Base-by-base conservation (phyloP, 179 eudicot genomes). In the Amaranthus tricolor region DNA sequence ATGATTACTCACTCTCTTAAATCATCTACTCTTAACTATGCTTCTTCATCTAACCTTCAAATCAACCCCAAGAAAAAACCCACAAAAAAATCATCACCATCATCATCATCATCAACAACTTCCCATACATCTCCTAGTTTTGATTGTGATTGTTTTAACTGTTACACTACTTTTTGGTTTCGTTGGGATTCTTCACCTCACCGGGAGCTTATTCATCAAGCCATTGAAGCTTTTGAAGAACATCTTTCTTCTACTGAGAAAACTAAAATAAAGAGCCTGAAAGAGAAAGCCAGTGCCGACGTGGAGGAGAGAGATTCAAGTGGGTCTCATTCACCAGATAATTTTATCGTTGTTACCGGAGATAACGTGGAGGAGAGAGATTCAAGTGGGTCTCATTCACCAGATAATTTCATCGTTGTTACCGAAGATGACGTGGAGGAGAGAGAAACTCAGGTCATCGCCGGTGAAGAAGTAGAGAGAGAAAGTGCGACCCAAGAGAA, bases 201-300 rank as follows among this genome's bases (percentile, higher is more conserved):
- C 76, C 83, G 89, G 0, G 90, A 90, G 69, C 88, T 92, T 16
- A 92, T 92, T 19, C 89, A 90, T 71, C 89, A 87, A 24, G 91
- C 91, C 51, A 90, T 92, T 50, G 95, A 92, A 65, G 88, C 89
- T 3, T 92, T 90, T 16, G 95, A 92, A 59, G 91, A 90, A 44
- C 86, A 83, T 31, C 74, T 89, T 16, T 68, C 78, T 47, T 67
- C 49, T 5, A 76, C 73, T 0, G 93, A 89, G 75, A 56, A 61
- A 61, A 31, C 3, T 31, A 2, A 31, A 2, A 81, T 31, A 1
- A 31, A 31, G 40, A 31, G 45, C 47, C 77, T 66, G 13, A 15
- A 71, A 2, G 60, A 69, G 44, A 31, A 31, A 31, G 40, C 31
- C 31, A 24, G 31, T 66, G 70, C n/a, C 21, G 70, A 66, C 70